Evolutionary conservation across 2,329 filamentous ascomycete genomes (phyloP), one percentile per base, ranked within the genome.

Genomic region (Aspergillus sp.): DNA sequence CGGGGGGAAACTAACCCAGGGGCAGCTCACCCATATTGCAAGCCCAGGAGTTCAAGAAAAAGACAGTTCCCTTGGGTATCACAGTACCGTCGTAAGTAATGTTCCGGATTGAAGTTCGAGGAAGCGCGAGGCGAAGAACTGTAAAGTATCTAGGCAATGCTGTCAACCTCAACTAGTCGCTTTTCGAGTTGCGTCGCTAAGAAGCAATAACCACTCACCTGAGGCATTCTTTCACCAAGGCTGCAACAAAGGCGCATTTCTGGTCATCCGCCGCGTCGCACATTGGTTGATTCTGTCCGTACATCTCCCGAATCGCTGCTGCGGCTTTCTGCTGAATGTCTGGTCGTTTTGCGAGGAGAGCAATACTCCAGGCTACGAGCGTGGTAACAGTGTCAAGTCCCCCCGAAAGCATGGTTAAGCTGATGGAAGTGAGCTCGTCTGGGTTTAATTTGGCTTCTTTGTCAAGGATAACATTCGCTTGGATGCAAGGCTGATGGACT

Each of bases 301-400:
- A 86, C 20, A 83, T 77, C 56, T 84, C 80, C 6, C 78, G 72
- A 56, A 89, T 89, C 49, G 84, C 86, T 2, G 74, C 66, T 6
- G 82, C 73, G 0, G 87, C 87, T 67, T 84, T 87, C 6, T 84
- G 77, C 65, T 90, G 87, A 6, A 90, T 81, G 58, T 89, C 86
- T 0, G 82, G 83, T 22, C 85, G 79, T 50, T 85, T 81, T 0
- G 85, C 81, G 3, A 90, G 74, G 29, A 87, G 77, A 0, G 82
- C 85, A 54, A 89, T 80, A 65, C 84, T 86, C 87, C 87, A 89
- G 4, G 86, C 84, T 1, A 89, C 82, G 5, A 87, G 77, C 0
- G 86, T 89, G 1, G 86, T 88, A 39, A 90, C 81, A 0, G 87
- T 90, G 62, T 90, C 87, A 3, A 90, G 76, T 0, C 87, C 87